Percentiles rank a stretch among this genome's conserved stretches.
phyloP scores from a whole-genome alignment of 441 rosid species.

The Pelargonium exstipulatum region DNA sequence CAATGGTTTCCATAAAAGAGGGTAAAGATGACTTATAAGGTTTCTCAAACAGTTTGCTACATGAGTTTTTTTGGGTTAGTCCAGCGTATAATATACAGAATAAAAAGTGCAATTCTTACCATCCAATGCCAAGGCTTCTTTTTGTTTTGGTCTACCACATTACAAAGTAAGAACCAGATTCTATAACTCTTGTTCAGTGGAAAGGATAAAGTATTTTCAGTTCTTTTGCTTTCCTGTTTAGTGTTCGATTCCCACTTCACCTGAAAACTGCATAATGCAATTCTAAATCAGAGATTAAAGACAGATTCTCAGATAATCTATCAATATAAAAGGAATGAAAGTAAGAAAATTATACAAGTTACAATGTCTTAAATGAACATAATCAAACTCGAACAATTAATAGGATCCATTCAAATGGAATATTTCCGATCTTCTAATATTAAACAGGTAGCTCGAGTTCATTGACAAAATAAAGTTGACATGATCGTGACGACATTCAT shows the following conservation, averaged over 20 bases:
- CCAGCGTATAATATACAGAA: not conserved
- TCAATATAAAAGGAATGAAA: not conserved
- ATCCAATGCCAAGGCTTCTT: not conserved
- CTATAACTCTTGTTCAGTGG: not conserved
- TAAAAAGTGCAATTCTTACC: not conserved
- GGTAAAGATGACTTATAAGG: not conserved
- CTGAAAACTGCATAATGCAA: not conserved
- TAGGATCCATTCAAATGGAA: not conserved
- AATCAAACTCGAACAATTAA: not conserved
- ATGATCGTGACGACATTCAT: not conserved
- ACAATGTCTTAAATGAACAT: not conserved
- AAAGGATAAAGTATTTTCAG: not conserved
- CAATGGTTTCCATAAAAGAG: not conserved
- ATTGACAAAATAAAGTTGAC: not conserved
- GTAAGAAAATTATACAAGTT: not conserved
- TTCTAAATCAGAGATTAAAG: not conserved
- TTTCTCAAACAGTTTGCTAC: not conserved
- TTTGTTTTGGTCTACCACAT: conserved; percentile 4
- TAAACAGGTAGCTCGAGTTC: not conserved
- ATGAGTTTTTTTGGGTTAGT: not conserved
- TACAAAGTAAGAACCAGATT: conserved; percentile 1
- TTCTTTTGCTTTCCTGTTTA: not conserved
- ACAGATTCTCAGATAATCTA: not conserved
- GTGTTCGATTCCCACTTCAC: not conserved
- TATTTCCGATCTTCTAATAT: not conserved